Percentiles rank a stretch among this genome's conserved stretches.
Conservation (phyloP, 2,329 filamentous ascomycete genomes). For the Monilinia polystroma region DNA sequence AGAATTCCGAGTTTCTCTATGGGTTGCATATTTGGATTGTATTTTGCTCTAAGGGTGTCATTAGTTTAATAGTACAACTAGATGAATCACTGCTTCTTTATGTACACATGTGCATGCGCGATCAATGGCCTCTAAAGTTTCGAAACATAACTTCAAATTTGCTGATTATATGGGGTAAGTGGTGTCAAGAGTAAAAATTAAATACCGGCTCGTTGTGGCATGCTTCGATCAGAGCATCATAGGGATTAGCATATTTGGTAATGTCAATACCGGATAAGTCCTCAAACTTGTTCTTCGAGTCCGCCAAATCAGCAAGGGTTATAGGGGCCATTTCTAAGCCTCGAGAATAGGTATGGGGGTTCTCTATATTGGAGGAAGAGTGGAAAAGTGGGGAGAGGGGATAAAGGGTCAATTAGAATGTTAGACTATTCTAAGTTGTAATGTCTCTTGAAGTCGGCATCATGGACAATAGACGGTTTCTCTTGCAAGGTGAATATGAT, state of each 20-base stretch:
- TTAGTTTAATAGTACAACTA: background rate
- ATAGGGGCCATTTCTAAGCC: slow-evolving; percentile 27
- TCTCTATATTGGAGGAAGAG: background rate
- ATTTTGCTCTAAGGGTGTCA: slow-evolving; percentile 32
- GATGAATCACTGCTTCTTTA: background rate
- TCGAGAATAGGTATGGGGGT: background rate
- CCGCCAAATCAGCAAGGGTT: slow-evolving; percentile 29
- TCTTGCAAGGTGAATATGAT: background rate
- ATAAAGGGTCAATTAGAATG: background rate
- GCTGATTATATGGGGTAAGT: background rate
- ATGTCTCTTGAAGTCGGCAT: background rate
- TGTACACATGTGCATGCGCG: slow-evolving; percentile 4
- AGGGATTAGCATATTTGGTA: slow-evolving; percentile 36
- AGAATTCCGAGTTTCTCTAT: slow-evolving; percentile 71
- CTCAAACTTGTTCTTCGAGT: slow-evolving; percentile 39
- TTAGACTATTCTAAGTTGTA: background rate
- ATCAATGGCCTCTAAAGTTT: background rate
- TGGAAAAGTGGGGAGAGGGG: background rate
- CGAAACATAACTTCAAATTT: background rate
- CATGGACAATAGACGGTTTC: background rate
- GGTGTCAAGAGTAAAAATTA: background rate
- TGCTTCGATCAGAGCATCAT: slow-evolving; percentile 41
- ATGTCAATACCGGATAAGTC: slow-evolving; percentile 40
- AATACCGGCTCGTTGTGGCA: slow-evolving; percentile 38
- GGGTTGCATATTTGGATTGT: slow-evolving; percentile 58